Percentiles rank a stretch among this genome's conserved stretches.
phyloP scores from a whole-genome alignment of 108 stramenopile genomes.

The Cyclotella sp. region DNA sequence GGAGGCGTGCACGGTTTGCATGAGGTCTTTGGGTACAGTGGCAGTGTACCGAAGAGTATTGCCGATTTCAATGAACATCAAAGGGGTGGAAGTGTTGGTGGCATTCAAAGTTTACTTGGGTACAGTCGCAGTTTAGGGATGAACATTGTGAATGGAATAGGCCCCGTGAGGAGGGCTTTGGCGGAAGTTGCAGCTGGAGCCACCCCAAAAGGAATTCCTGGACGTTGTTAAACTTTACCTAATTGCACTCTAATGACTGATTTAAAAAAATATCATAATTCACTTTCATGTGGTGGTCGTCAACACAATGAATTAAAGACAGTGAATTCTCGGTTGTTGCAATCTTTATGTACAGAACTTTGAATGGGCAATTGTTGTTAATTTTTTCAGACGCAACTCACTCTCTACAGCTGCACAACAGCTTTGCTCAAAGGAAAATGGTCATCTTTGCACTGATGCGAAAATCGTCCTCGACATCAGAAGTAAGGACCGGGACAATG shows the following conservation, averaged over 20 bases:
- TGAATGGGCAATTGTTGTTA: too few relatives aligned
- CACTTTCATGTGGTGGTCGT: too few relatives aligned
- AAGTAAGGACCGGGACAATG: too few relatives aligned
- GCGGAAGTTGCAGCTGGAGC: slow-evolving; percentile 73
- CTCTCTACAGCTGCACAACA: too few relatives aligned
- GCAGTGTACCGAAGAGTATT: slow-evolving; percentile 18
- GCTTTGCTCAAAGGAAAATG: too few relatives aligned
- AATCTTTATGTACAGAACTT: background rate
- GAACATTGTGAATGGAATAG: slow-evolving; percentile 75
- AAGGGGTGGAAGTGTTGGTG: slow-evolving; percentile 17
- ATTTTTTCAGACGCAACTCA: too few relatives aligned
- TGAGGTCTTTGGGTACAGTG: slow-evolving; percentile 62
- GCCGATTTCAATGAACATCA: background rate
- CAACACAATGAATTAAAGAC: background rate
- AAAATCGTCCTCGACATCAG: too few relatives aligned
- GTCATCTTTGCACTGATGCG: too few relatives aligned
- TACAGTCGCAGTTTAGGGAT: slow-evolving; percentile 82
- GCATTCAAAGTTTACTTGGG: slow-evolving; percentile 44
- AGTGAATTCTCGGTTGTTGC: background rate
- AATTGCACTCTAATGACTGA: background rate
- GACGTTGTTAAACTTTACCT: background rate
- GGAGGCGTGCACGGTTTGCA: slow-evolving; percentile 83
- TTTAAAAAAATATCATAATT: too few relatives aligned
- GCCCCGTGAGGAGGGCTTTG: slow-evolving; percentile 65
- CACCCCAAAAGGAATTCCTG: slow-evolving; percentile 10